Percentiles rank a stretch among this genome's conserved stretches.
These are phyloP conservation scores for Lecanoromycetidae sp. DNA, from an alignment of 2,329 filamentous ascomycete species.

Conservation along the genomic window DNA sequence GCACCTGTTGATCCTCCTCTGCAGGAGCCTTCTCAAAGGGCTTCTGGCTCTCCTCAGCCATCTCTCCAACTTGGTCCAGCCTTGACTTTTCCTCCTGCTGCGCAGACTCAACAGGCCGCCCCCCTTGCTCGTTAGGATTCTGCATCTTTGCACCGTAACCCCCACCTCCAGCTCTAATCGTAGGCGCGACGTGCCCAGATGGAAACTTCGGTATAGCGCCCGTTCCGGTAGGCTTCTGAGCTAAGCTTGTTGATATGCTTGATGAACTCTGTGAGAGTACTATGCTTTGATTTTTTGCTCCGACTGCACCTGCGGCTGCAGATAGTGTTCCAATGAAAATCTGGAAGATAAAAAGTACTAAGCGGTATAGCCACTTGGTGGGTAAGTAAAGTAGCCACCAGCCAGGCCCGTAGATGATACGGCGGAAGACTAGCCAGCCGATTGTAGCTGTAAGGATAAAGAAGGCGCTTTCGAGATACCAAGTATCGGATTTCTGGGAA, in stretches of 20 bases:
- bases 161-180: conserved; percentile 38
- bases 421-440: conserved; percentile 72
- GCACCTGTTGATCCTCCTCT: background rate
- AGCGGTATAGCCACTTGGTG: conserved; percentile 52
- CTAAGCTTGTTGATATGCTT: conserved; percentile 17
- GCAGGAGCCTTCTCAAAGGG: conserved; percentile 14
- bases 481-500: conserved; percentile 92
- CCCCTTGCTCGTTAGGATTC: conserved; percentile 17
- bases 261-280: conserved; percentile 1
- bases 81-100: conserved; percentile 26
- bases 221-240: conserved; percentile 16
- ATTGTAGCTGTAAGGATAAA: conserved; percentile 69
- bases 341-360: conserved; percentile 31
- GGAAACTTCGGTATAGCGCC: conserved; percentile 14
- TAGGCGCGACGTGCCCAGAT: conserved; percentile 13
- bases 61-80: conserved; percentile 32
- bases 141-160: conserved; percentile 31
- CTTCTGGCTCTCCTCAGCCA: conserved; percentile 25
- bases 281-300: conserved; percentile 20
- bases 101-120: conserved; percentile 17
- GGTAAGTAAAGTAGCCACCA: conserved; percentile 86
- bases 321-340: conserved; percentile 37
- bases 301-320: conserved; percentile 33
- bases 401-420: conserved; percentile 74
- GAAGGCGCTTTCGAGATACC: conserved; percentile 87